Base-by-base conservation (phyloP, 257 asterid species). In the Nicotiana attenuata region DNA sequence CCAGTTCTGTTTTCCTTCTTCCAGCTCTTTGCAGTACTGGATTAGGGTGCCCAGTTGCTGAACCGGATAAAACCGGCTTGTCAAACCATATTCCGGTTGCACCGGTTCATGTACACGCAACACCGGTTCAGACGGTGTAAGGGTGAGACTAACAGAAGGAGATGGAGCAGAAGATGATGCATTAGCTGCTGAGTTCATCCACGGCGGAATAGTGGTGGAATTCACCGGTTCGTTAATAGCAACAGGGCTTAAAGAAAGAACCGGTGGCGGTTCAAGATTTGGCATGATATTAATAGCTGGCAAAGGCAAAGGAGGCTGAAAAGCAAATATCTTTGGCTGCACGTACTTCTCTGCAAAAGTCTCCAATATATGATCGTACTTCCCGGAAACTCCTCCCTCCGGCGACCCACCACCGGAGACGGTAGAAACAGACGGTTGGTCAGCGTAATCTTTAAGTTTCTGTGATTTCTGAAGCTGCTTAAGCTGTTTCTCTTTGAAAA, bases 341-440 rank as follows among this genome's bases (percentile, higher is more conserved):
- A 94, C 97, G 89, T 93, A 91, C 78, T 94, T 90, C 88, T 94
- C 97, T 3, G 97, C 98, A 29, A 90, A 94, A 0, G 97, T 92
- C 77, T 92, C 97, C 50, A 91, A 22, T 3, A 92, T 94, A 26
- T 94, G 97, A 81, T 92, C 93, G 90, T 91, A 94, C 82, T 90
- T 91, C 28, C 96, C 95, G 71, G 89, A 91, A 14, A 83, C 94
- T 5, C 91, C 88, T 6, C 75, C 90, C 14, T 88, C 96, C 78
- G 93, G 90, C 60, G 96, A 89, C 3, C 66, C 90, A 47, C 68
- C 81, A 31, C 41, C 84, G 2, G 80, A 78, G 0, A 71, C 87
- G 63, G 85, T 81, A 5, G 92, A 85, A 1, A 38, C 83, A 0
- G 85, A 78, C 4, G 82, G 68, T 5, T 86, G 63, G 22, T 88